Conservation (phyloP, 192 early-diverging fungal species). For the Gryganskiella cystojenkinii region DNA sequence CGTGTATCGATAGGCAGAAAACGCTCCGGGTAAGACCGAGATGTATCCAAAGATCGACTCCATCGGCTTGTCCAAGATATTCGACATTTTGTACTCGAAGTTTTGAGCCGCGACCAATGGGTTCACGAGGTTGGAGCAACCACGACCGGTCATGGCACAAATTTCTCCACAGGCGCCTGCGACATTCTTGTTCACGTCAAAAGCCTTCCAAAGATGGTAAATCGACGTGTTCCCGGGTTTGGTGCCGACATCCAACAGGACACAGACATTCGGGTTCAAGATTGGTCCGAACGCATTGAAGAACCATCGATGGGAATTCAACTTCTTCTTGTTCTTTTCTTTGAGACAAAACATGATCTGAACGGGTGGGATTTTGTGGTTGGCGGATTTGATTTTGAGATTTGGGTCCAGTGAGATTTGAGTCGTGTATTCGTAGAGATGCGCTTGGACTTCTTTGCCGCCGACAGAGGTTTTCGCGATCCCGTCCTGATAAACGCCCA, state of each 20-base stretch:
- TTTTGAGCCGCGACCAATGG: slow-evolving; percentile 84
- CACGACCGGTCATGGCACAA: slow-evolving; percentile 68
- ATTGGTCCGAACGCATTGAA: slow-evolving; percentile 70
- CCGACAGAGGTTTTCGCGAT: slow-evolving; percentile 73
- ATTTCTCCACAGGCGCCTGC: slow-evolving; percentile 91
- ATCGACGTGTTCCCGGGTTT: slow-evolving; percentile 75
- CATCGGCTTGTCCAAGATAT: slow-evolving; percentile 83
- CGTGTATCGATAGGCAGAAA: slow-evolving; percentile 81
- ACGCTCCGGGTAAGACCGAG: slow-evolving; percentile 90
- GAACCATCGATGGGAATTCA: slow-evolving; percentile 73
- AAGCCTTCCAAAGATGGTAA: slow-evolving; percentile 83
- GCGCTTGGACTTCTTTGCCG: slow-evolving; percentile 70
- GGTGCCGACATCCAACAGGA: slow-evolving; percentile 84
- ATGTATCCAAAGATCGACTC: slow-evolving; percentile 96
- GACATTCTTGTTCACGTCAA: slow-evolving; percentile 76
- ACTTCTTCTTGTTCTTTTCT: slow-evolving; percentile 75
- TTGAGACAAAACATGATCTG: slow-evolving; percentile 86
- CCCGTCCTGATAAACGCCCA: slow-evolving; percentile 84
- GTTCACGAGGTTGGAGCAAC: slow-evolving; percentile 70
- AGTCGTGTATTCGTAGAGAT: slow-evolving; percentile 77
- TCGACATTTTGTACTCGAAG: slow-evolving; percentile 84
- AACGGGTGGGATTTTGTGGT: slow-evolving; percentile 67
- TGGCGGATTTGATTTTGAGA: slow-evolving; percentile 58
- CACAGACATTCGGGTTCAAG: slow-evolving; percentile 69
- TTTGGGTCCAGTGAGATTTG: slow-evolving; percentile 68